Conservation (phyloP, 2,329 filamentous ascomycete genomes). For the Exophiala bonariae region DNA sequence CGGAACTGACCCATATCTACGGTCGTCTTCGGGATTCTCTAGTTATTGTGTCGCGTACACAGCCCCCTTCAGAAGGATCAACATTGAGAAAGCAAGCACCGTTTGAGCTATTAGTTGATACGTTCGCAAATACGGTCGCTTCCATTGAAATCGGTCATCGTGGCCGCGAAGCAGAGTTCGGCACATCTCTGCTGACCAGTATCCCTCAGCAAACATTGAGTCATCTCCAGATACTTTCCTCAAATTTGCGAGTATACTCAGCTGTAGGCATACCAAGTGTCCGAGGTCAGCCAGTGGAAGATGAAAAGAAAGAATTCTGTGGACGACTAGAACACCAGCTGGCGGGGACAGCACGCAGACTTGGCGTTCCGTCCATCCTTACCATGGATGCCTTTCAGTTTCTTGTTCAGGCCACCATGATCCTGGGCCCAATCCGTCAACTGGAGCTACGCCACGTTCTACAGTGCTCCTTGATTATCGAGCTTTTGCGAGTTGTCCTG, state of each 20-base stretch:
- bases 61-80: slow-evolving; percentile 1
- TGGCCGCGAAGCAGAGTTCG: slow-evolving; percentile 72
- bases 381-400: slow-evolving; percentile 55
- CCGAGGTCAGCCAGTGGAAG: slow-evolving; percentile 66
- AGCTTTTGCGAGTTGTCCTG: slow-evolving; percentile 79
- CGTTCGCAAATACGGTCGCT: slow-evolving; percentile 65
- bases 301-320: slow-evolving; percentile 67
- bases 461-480: slow-evolving; percentile 83
- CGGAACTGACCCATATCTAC: slow-evolving; percentile 31
- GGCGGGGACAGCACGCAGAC: slow-evolving; percentile 5
- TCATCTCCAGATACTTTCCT: slow-evolving; percentile 82
- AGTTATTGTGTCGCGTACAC: slow-evolving; percentile 9
- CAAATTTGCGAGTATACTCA: slow-evolving; percentile 84
- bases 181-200: slow-evolving; percentile 75
- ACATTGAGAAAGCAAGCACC: slow-evolving; percentile 13
- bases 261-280: slow-evolving; percentile 67
- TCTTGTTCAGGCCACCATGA: slow-evolving; percentile 22
- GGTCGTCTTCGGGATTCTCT: slow-evolving; percentile 26
- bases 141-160: slow-evolving; percentile 90
- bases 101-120: slow-evolving; percentile 20
- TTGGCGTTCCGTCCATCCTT: slow-evolving; percentile 55
- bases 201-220: slow-evolving; percentile 82
- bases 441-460: slow-evolving; percentile 65
- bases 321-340: slow-evolving; percentile 15
- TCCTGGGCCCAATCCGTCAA: slow-evolving; percentile 19